These are phyloP conservation scores for Hypoxylon fragiforme DNA, from an alignment of 495 filamentous ascomycete species.

Conservation along the genomic window DNA sequence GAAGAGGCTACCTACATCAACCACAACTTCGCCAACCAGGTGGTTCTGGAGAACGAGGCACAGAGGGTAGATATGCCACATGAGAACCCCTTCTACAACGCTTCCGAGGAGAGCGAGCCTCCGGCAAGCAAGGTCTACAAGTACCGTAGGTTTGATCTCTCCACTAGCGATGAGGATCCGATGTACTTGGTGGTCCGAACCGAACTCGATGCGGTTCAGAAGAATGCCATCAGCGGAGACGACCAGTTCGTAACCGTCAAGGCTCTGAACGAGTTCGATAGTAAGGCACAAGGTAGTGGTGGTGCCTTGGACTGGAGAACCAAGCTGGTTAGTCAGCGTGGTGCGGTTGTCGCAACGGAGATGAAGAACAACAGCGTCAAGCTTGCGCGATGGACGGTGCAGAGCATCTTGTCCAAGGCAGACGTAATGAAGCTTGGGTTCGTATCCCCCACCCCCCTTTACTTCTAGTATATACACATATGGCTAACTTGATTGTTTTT, in stretches of 20 bases:
- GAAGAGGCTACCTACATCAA: constrained; percentile 99
- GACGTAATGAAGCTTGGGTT: constrained; percentile 97
- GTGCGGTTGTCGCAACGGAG: constrained; percentile 96
- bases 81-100: constrained; percentile 97
- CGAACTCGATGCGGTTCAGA: constrained; percentile 94
- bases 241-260: constrained; percentile 91
- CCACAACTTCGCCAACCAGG: constrained; percentile 97
- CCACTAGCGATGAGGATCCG: constrained; percentile 88
- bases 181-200: constrained; percentile 90
- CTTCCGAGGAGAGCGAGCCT: constrained; percentile 86
- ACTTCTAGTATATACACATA: neutral
- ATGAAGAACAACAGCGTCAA: constrained; percentile 99
- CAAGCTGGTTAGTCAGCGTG: constrained; percentile 89
- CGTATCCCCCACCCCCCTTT: constrained; percentile 27
- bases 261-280: constrained; percentile 98
- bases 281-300: constrained; percentile 91
- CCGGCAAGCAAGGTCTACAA: constrained; percentile 96
- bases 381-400: constrained; percentile 93
- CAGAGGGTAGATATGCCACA: constrained; percentile 79
- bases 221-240: constrained; percentile 84
- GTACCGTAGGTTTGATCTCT: constrained; percentile 95
- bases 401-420: constrained; percentile 92
- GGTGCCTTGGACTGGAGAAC: constrained; percentile 94
- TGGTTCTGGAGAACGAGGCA: constrained; percentile 76
- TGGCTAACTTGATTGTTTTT: constrained; percentile 31